A percentile compares a stretch with the other conserved stretches of the same genome.
Conservation (phyloP, 257 asterid genomes). For the Scutellaria minor region DNA sequence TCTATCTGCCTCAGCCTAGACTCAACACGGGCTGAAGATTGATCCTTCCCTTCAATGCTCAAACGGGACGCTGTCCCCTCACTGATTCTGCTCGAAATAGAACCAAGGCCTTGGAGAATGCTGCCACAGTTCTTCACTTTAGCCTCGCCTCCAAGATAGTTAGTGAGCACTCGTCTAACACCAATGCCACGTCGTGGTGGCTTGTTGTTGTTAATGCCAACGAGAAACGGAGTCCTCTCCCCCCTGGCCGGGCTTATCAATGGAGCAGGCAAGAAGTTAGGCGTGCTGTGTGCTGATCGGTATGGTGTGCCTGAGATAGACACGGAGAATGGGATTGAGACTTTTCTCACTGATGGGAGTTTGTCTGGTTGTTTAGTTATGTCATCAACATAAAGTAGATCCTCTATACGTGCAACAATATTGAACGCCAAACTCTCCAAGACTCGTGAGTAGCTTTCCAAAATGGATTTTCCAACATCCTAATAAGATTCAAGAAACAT, state of each 20-base stretch:
- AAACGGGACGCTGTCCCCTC: conserved; percentile 46
- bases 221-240: conserved; percentile 71
- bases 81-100: conserved; percentile 52
- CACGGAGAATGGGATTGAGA: conserved; percentile 51
- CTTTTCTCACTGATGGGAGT: conserved; percentile 55
- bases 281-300: conserved; percentile 60
- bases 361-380: conserved; percentile 62
- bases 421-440: conserved; percentile 51
- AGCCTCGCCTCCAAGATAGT: conserved; percentile 69
- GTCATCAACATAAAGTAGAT: conserved; percentile 47
- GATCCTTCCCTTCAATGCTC: conserved; percentile 49
- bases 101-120: conserved; percentile 51
- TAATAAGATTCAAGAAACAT: conserved; percentile 22
- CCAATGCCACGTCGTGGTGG: conserved; percentile 72
- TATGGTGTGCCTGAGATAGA: conserved; percentile 72
- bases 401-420: conserved; percentile 48
- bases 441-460: conserved; percentile 50
- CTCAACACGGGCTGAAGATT: conserved; percentile 31
- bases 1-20: conserved; percentile 40
- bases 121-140: conserved; percentile 55
- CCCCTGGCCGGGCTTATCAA: conserved; percentile 64
- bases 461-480: conserved; percentile 50
- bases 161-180: conserved; percentile 70
- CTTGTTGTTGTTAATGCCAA: conserved; percentile 51
- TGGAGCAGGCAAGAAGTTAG: conserved; percentile 65